Conservation (phyloP, 345 rosid species). For the Eucalyptus sideroxylon region DNA sequence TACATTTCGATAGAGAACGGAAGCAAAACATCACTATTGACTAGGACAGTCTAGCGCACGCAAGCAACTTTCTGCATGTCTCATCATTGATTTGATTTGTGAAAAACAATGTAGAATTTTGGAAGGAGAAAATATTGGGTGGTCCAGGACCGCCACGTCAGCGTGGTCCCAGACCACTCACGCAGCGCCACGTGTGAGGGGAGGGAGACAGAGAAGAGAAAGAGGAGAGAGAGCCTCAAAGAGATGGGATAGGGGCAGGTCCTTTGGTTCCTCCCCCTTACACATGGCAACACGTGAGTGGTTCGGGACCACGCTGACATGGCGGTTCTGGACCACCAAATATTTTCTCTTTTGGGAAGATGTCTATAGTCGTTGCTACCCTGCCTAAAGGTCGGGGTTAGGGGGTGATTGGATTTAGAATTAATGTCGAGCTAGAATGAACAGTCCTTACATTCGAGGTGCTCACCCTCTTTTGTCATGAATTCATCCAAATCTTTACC, state of each 20-base stretch:
- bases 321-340: no score
- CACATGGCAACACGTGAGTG: no score
- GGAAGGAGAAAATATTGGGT: background rate
- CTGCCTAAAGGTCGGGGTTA: background rate
- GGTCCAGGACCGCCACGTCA: no score
- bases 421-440: background rate
- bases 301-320: no score
- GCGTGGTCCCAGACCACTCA: no score
- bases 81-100: background rate
- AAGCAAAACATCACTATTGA: background rate
- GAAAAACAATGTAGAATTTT: background rate
- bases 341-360: background rate
- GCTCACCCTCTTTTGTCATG: background rate
- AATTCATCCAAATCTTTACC: background rate
- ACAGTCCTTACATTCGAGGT: background rate
- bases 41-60: background rate
- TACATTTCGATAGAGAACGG: background rate
- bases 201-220: no score
- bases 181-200: no score
- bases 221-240: no score
- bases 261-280: no score
- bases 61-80: background rate
- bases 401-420: background rate
- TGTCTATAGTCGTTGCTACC: background rate
- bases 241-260: no score